Percentiles rank a stretch among this genome's conserved stretches.
Evolutionary conservation across 2,329 filamentous ascomycete genomes (phyloP).

Genomic region (Fusarium sp.): DNA sequence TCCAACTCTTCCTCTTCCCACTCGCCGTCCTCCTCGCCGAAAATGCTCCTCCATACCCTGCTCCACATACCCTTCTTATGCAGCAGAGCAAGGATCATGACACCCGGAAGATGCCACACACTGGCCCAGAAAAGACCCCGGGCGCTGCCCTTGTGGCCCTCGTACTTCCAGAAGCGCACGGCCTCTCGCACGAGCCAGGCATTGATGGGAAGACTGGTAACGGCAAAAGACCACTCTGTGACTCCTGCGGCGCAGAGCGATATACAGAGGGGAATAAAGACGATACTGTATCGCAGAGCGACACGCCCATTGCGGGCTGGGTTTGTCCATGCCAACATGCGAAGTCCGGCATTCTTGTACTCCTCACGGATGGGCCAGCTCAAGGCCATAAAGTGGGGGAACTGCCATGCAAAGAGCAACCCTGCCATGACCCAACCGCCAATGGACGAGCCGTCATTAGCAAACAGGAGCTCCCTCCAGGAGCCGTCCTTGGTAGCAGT

Average conservation of each 20-base stretch:
- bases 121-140: constrained; percentile 95
- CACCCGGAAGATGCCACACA: constrained; percentile 92
- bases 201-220: constrained; percentile 85
- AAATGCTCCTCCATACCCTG: constrained; percentile 78
- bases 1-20: constrained; percentile 67
- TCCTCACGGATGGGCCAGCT: constrained; percentile 91
- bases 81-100: constrained; percentile 89
- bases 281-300: constrained; percentile 85
- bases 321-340: constrained; percentile 88
- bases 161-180: constrained; percentile 80
- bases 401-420: constrained; percentile 94
- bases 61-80: constrained; percentile 96
- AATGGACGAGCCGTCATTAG: constrained; percentile 67
- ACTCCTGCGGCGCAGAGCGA: constrained; percentile 83
- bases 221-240: constrained; percentile 87
- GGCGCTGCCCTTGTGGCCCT: constrained; percentile 84
- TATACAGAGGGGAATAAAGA: constrained; percentile 88
- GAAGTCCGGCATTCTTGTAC: constrained; percentile 78
- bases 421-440: constrained; percentile 92
- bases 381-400: constrained; percentile 96
- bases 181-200: constrained; percentile 86
- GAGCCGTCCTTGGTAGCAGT: constrained; percentile 80
- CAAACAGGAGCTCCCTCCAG: constrained; percentile 83
- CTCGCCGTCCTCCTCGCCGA: constrained; percentile 71
- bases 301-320: constrained; percentile 87